Base-by-base conservation (phyloP, 164 flowering plant species). In the Liriodendron chinense region DNA sequence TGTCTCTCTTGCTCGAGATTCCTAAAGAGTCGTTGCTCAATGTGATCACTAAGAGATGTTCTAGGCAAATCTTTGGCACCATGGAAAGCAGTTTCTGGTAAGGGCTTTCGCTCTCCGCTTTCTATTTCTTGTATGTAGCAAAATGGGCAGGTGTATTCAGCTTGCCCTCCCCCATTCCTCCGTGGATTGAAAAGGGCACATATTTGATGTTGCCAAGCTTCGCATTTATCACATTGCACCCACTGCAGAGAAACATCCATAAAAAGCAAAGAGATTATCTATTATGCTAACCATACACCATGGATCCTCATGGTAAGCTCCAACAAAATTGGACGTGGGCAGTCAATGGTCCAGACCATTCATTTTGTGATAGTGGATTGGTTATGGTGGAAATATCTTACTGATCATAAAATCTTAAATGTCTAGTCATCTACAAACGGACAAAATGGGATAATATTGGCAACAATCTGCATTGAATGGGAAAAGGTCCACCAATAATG, bases 191-290 rank as follows among this genome's bases (percentile, higher is more conserved):
- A 76, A 23, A 80, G 74, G 22, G 79, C 82, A 76, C 82, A 80
- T 68, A 80, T 80, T 50, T 76, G 79, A 73, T 80, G 82, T 53
- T 80, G 82, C 82, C 82, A 80, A 53, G 62, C 71, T 59, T 70
- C 71, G 70, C 82, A 80, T 62, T 76, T 76, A 65, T 76, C 82
- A 56, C 82, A 80, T 56, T 76, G 79, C 70, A 80, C 82, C 82
- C 82, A 80, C 82, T 80, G 78, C 49, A 73, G n/a, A 72, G 20
- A 72, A 50, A 13, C 49, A 26, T 28, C 28, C 69, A 34, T 24
- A 22, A 64, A 10, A 57, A 57, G n/a, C 1, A 61, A 18, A n/a
- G 0, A 61, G 64, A 3, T n/a, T n/a, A 61, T 18, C 22, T 22
- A 61, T 61, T 61, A 16, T 34, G 43, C 43, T 34, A 34, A 34